Conservation (phyloP, 768 basidiomycete species). For the Phaffia australis region DNA sequence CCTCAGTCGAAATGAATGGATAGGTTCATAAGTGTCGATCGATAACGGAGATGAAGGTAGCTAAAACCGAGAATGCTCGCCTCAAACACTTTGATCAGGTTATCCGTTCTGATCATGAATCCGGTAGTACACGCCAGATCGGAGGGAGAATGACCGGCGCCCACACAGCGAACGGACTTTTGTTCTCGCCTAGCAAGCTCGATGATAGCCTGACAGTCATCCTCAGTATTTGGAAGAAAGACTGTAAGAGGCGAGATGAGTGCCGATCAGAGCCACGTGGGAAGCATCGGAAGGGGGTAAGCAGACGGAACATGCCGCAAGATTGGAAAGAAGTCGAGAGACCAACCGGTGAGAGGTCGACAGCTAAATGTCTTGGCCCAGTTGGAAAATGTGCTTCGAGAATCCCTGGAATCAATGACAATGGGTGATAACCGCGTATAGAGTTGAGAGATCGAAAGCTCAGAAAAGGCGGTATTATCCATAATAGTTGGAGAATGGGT, state of each 20-base stretch:
- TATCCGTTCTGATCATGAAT: slow-evolving; percentile 71
- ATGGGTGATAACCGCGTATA: slow-evolving; percentile 50
- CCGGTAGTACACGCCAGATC: slow-evolving; percentile 84
- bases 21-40: background rate
- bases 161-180: slow-evolving; percentile 65
- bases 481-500: too few species aligned
- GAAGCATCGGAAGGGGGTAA: background rate
- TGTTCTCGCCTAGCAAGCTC: slow-evolving; percentile 67
- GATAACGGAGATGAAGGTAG: background rate
- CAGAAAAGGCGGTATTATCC: too few species aligned
- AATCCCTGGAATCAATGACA: slow-evolving; percentile 42
- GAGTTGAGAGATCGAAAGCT: slow-evolving; percentile 43
- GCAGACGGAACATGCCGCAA: background rate
- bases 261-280: background rate
- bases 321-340: background rate
- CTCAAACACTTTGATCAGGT: slow-evolving; percentile 60
- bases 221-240: slow-evolving; percentile 61
- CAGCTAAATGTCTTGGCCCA: slow-evolving; percentile 77
- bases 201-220: slow-evolving; percentile 62
- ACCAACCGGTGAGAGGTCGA: slow-evolving; percentile 45
- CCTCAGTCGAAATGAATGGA: background rate
- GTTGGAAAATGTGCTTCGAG: slow-evolving; percentile 26
- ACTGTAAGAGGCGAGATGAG: slow-evolving; percentile 35
- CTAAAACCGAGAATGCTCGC: slow-evolving; percentile 43
- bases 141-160: slow-evolving; percentile 84